Percentiles rank a stretch among this genome's conserved stretches.
These are phyloP conservation scores for Malassezia caprae DNA, from an alignment of 1,284 basidiomycete genomes.

Conservation along the genomic window DNA sequence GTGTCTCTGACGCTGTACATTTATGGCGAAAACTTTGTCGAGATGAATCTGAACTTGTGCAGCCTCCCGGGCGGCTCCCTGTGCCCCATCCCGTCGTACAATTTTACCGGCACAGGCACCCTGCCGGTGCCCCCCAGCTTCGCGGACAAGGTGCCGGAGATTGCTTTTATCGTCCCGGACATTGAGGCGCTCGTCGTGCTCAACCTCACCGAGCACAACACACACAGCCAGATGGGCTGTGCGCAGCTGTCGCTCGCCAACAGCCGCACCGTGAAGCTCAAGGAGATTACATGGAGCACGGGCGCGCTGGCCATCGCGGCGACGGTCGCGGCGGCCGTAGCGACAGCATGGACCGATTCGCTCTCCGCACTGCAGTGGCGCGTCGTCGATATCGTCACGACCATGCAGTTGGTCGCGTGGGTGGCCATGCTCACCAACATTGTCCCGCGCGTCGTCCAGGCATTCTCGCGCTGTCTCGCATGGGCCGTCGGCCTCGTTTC, in stretches of 20 bases:
- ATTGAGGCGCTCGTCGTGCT: slow-evolving; percentile 80
- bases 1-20: slow-evolving; percentile 36
- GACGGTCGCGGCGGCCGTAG: slow-evolving; percentile 59
- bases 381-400: slow-evolving; percentile 67
- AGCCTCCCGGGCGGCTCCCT: slow-evolving; percentile 28
- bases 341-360: slow-evolving; percentile 53
- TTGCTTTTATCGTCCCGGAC: slow-evolving; percentile 80
- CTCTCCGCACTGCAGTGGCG: slow-evolving; percentile 52
- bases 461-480: slow-evolving; percentile 72
- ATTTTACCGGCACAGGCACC: slow-evolving; percentile 57
- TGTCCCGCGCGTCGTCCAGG: slow-evolving; percentile 70
- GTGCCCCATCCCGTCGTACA: slow-evolving; percentile 44
- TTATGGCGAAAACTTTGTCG: slow-evolving; percentile 40
- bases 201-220: slow-evolving; percentile 56
- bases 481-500: slow-evolving; percentile 79
- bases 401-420: slow-evolving; percentile 70
- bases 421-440: slow-evolving; percentile 71
- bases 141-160: slow-evolving; percentile 58
- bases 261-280: slow-evolving; percentile 69
- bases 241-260: slow-evolving; percentile 84
- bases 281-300: slow-evolving; percentile 66
- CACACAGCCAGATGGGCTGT: slow-evolving; percentile 67
- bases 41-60: slow-evolving; percentile 42
- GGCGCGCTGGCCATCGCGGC: slow-evolving; percentile 62
- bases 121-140: slow-evolving; percentile 59